phyloP scores from a whole-genome alignment of 2,329 filamentous ascomycete species.

The Elsinoe fawcettii region DNA sequence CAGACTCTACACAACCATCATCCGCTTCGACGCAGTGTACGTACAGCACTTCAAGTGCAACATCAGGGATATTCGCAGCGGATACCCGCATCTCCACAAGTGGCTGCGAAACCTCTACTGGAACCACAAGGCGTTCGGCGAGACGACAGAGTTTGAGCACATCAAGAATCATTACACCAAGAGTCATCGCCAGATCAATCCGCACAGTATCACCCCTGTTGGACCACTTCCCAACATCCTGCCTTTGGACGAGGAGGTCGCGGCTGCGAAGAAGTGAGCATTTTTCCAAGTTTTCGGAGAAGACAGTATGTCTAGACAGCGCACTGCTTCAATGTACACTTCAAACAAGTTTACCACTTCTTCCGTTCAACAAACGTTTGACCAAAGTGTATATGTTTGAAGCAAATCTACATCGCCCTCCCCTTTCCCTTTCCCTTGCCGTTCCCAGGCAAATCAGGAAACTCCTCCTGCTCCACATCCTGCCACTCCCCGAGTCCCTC shows the following conservation, averaged over 20 bases:
- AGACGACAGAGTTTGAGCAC: constrained; percentile 87
- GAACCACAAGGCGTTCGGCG: constrained; percentile 66
- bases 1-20: constrained; percentile 52
- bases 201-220: constrained; percentile 66
- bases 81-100: constrained; percentile 70
- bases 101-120: constrained; percentile 85
- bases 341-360: too few relatives aligned
- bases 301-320: not conserved
- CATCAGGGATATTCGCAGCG: constrained; percentile 71
- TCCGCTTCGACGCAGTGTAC: constrained; percentile 51
- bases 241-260: constrained; percentile 68
- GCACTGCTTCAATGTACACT: not conserved
- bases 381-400: not conserved
- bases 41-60: constrained; percentile 68
- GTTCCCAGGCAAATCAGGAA: constrained; percentile 24
- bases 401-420: constrained; percentile 18
- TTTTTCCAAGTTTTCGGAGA: not conserved
- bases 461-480: constrained; percentile 19
- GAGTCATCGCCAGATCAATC: constrained; percentile 59
- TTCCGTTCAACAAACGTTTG: too few relatives aligned
- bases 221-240: constrained; percentile 80
- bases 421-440: constrained; percentile 24
- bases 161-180: constrained; percentile 77
- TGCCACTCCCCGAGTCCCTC: constrained; percentile 17
- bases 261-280: constrained; percentile 38